Base-by-base conservation (phyloP, 2,329 filamentous ascomycete genomes). In the Elsinoe perseae region DNA sequence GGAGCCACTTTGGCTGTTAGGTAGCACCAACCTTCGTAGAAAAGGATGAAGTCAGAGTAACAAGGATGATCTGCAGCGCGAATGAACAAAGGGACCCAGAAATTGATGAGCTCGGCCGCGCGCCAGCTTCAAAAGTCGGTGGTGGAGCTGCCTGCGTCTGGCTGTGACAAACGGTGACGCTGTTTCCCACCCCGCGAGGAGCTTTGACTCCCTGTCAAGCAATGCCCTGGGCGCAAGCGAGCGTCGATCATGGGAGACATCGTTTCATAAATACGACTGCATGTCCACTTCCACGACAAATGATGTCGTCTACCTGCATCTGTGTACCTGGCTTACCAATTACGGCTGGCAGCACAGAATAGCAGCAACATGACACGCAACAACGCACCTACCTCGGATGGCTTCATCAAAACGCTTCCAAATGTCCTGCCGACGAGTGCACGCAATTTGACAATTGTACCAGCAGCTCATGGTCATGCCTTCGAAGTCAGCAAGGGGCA, bases 401-500 rank as follows among this genome's bases (percentile, higher is more conserved):
- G 12, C 18, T 12, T 3, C 10, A 14, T 36, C 32, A 44, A 20
- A 44, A 18, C 23, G 14, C 40, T 43, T 23, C 40, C 6, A 14
- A 6, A 12, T 12, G 25, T 12, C 18, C 23, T 50, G 23, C n/a
- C 27, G 12, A 32, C 5, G 27, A 25, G 10, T 12, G 18, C 28
- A 8, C 14, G 40, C 38, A 44, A 32, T 64, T 28, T 23, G 10
- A 48, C 21, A 44, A 44, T 65, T 32, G 58, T 65, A 56, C 61
- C 61, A 27, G 66, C 64, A 14, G 60, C 62, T 43, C 66, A 68
- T 58, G 65, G 65, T 32, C 62, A 66, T 54, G 66, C 69, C 20
- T 71, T 72, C 59, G 58, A 63, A 52, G 65, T 72, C 54, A 64
- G 65, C 55, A 66, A 64, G 34, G 68, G 67, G 57, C 61, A 66